Base-by-base conservation (phyloP, 805 yeast species). In the Barnettozyma californica region DNA sequence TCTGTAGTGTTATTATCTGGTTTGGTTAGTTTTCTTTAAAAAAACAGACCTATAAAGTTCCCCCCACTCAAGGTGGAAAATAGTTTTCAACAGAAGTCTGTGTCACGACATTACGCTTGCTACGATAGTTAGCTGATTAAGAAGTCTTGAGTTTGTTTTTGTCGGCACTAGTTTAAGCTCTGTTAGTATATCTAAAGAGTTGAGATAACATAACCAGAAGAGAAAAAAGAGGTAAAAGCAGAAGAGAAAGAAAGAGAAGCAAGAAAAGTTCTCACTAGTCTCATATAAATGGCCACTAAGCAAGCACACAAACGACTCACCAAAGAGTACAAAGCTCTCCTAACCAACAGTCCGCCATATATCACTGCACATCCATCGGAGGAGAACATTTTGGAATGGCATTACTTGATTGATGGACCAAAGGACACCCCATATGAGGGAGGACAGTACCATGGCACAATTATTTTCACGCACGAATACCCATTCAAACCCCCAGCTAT, bases 401-500 rank as follows among this genome's bases (percentile, higher is more conserved):
- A 90, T 66, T 92, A 88, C 63, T 77, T 91, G 29, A 84, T 92
- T 45, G 83, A 89, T 0, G 98, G 98, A 1, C 97, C 97, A 5
- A 90, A 94, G 13, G 83, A 82, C 35, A 87, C 97, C 1, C 95
- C 95, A 3, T 92, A 85, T 65, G 84, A 76, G 48, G 80, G 78
- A 20, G 97, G 97, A 0, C 94, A 88, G 63, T 90, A 86, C 62
- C 96, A 90, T 61, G 97, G 97, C 1, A 77, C 87, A n/a, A 73
- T 90, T 20, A 70, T 83, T 14, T 88, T 90, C 64, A 95, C 96
- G 0, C 66, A 77, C 13, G 95, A 89, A 56, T 90, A 90, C 59
- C 97, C 97, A 0, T 88, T 87, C 71, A 83, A 87, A 56, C 97
- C 97, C 10, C 97, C 97, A 1, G 78, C 95, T 11, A 91, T 91